These are phyloP conservation scores for Ophiognomonia clavigignenti-juglandacearum DNA, from an alignment of 2,329 filamentous ascomycete genomes.

Conservation along the genomic window DNA sequence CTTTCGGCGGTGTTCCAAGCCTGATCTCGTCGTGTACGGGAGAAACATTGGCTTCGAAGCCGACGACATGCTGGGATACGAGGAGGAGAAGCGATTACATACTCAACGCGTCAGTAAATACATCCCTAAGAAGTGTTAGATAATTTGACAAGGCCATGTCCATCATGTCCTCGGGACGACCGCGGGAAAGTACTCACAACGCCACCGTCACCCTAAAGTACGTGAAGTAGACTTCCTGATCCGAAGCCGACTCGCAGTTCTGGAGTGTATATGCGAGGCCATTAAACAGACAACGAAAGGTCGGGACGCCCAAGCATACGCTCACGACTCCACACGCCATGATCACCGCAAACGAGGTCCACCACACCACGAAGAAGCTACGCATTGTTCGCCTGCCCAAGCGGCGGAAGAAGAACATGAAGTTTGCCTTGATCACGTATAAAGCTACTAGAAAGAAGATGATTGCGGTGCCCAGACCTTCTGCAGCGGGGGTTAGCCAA, in stretches of 20 bases:
- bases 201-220: constrained; percentile 15
- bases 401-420: constrained; percentile 14
- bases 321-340: constrained; percentile 9
- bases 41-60: no score
- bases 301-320: constrained; percentile 10
- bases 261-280: constrained; percentile 5
- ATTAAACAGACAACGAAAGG: constrained; percentile 13
- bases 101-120: constrained; percentile 8
- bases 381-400: constrained; percentile 3
- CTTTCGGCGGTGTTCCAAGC: no score
- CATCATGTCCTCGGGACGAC: neutral
- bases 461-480: constrained; percentile 9
- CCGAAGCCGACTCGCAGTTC: constrained; percentile 6
- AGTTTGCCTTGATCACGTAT: constrained; percentile 15
- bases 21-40: no score
- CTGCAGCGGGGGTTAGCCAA: neutral
- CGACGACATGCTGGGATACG: neutral
- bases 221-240: constrained; percentile 12
- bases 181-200: neutral
- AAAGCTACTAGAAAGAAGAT: constrained; percentile 12
- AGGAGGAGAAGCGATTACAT: neutral
- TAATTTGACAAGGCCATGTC: neutral
- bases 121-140: neutral
- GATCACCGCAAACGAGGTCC: constrained; percentile 8
- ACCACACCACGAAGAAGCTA: constrained; percentile 8